Percentiles rank a stretch among this genome's conserved stretches.
Evolutionary conservation across 23 red algal species (phyloP).

Genomic region (Gracilariopsis chorda): DNA sequence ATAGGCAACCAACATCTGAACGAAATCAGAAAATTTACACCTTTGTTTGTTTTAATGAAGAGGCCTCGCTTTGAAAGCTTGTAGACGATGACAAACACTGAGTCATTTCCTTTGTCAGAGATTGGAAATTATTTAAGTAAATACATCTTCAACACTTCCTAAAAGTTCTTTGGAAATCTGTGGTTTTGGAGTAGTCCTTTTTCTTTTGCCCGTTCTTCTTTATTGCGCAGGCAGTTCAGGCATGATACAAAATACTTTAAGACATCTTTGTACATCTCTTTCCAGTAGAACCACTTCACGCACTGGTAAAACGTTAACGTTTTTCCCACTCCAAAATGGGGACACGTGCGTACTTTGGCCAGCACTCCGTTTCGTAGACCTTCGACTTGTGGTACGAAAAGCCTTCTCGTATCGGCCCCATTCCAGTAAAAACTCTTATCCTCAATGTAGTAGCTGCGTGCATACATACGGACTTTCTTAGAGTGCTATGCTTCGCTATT

Average conservation of each 20-base stretch:
- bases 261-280: not conserved
- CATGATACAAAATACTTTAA: not conserved
- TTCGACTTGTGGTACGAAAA: not conserved
- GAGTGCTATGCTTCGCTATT: not conserved
- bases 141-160: not conserved
- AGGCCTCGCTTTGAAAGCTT: not conserved
- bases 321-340: not conserved
- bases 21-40: not conserved
- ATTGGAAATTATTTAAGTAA: not conserved
- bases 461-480: not conserved
- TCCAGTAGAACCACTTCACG: not conserved
- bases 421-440: not conserved
- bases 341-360: not conserved
- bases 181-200: not conserved
- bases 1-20: not conserved
- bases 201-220: not conserved
- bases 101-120: not conserved
- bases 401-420: not conserved
- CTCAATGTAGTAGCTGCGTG: not conserved
- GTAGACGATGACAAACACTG: not conserved
- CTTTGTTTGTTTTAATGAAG: not conserved
- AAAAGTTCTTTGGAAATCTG: not conserved
- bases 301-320: not conserved
- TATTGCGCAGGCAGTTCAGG: not conserved
- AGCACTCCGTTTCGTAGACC: not conserved